Evolutionary conservation across 2,329 filamentous ascomycete species (phyloP).

Genomic region (Exserohilum rostratum): DNA sequence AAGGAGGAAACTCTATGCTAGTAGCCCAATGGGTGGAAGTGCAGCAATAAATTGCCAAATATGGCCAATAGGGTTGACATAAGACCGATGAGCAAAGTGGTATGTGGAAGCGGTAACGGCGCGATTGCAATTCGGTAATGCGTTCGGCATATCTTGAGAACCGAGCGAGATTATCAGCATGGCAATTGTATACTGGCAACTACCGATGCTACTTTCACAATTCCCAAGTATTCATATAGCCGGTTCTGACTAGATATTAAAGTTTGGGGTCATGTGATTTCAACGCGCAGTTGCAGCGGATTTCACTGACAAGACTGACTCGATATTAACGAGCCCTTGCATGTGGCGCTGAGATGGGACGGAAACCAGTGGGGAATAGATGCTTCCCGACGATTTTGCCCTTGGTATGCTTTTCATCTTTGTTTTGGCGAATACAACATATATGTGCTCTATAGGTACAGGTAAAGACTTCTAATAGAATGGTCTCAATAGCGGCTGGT

Average conservation of each 20-base stretch:
- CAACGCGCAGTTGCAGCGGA: no score
- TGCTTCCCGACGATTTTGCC: neutral
- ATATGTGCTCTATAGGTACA: no score
- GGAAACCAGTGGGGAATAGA: neutral
- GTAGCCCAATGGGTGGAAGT: neutral
- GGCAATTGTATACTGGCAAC: neutral
- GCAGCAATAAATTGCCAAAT: neutral
- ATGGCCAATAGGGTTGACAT: neutral
- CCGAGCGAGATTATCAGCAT: slow-evolving; percentile 1
- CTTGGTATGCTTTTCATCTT: no score
- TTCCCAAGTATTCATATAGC: neutral
- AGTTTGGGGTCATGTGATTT: no score
- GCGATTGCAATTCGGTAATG: neutral
- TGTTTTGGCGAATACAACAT: no score
- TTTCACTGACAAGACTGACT: no score
- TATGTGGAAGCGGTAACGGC: slow-evolving; percentile 5
- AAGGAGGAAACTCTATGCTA: no score
- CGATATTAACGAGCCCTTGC: no score
- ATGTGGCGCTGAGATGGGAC: neutral
- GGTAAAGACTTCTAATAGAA: no score
- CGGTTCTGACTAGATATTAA: neutral
- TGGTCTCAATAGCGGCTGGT: no score
- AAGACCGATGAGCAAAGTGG: neutral
- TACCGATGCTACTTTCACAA: neutral
- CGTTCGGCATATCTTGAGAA: slow-evolving; percentile 3